A percentile compares a stretch with the other conserved stretches of the same genome.
phyloP scores from a whole-genome alignment of 1,284 basidiomycete species.

The Puccinia horiana region DNA sequence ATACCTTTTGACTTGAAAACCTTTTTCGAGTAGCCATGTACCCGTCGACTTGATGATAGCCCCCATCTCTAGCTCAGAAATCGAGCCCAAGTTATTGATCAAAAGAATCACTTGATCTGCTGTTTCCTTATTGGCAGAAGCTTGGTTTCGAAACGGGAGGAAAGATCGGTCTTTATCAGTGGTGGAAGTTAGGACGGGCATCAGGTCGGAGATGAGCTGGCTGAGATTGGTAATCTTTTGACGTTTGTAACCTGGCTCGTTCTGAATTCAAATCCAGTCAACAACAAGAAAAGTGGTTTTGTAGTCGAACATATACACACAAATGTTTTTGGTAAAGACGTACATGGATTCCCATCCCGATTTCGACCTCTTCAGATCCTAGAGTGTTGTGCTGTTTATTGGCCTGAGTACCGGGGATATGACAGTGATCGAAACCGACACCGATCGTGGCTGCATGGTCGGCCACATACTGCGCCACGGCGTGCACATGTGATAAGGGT shows the following conservation, averaged over 20 bases:
- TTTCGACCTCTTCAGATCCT: constrained; percentile 71
- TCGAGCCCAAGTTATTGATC: constrained; percentile 70
- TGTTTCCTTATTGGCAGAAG: constrained; percentile 57
- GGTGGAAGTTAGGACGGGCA: constrained; percentile 73
- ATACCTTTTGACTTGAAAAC: constrained; percentile 36
- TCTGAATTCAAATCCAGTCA: constrained; percentile 68
- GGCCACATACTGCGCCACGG: constrained; percentile 70
- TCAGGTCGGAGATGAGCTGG: constrained; percentile 71
- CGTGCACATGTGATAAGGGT: constrained; percentile 72
- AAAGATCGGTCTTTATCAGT: constrained; percentile 80
- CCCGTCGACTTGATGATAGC: constrained; percentile 54
- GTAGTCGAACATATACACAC: no score
- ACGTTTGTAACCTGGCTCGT: constrained; percentile 77
- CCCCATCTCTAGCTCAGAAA: constrained; percentile 81
- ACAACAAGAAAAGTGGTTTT: not conserved
- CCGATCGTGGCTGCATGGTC: constrained; percentile 75
- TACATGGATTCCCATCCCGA: constrained; percentile 66
- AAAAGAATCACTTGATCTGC: constrained; percentile 65
- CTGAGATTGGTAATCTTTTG: constrained; percentile 69
- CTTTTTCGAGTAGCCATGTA: constrained; percentile 25
- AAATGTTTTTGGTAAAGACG: no score
- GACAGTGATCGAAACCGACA: constrained; percentile 86
- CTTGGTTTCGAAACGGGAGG: constrained; percentile 67
- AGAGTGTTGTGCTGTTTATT: constrained; percentile 73
- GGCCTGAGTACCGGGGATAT: constrained; percentile 63